Base-by-base conservation (phyloP, 768 basidiomycete species). In the Mycena belliarum region DNA sequence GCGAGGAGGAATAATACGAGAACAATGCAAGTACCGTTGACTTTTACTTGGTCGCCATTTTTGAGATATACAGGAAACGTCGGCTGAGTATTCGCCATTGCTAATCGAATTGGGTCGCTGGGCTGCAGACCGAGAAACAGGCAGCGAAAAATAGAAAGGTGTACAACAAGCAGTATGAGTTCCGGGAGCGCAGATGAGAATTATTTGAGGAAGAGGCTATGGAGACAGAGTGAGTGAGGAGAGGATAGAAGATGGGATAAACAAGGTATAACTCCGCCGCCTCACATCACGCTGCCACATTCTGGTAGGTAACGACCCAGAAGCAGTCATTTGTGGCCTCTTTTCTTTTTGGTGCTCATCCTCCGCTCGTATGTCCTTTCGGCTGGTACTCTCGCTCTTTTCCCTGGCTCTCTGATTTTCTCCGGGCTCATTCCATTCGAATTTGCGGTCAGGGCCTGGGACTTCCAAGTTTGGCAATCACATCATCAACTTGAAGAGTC, bases 31-130 rank as follows among this genome's bases (percentile, higher is more conserved):
- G 78, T 84, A 93, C 91, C 91, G 76, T 93, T 93, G 55, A 90
- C 77, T 85, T 88, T 90, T 69, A 93, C 87, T 70, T 84, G 82
- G 68, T 91, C 89, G 59, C 91, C 90, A 66, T 83, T 90, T 82
- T 87, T 90, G 79, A 93, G 86, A 66, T 73, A 82, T 57, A 84
- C 80, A 70, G 78, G 59, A 57, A 56, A 58, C 49, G 58, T 53
- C 37, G 40, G 20, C 40, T 38, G 37, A 55, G 63, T 6, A 52
- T 55, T 48, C 24, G 44, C 6, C 59, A 60, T 60, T 49, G 53
- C 14, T 53, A 48, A 60, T 46, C 24, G 54, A 52, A 57, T 57
- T 12, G 21, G 38, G 24, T 32, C n/a, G 35, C 29, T 47, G 28
- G 40, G 53, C 41, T 14, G 24, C 24, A 44, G 20, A 26, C 41